These are phyloP conservation scores for Globisporangium middletonii DNA, from an alignment of 352 stramenopile species.

Conservation along the genomic window DNA sequence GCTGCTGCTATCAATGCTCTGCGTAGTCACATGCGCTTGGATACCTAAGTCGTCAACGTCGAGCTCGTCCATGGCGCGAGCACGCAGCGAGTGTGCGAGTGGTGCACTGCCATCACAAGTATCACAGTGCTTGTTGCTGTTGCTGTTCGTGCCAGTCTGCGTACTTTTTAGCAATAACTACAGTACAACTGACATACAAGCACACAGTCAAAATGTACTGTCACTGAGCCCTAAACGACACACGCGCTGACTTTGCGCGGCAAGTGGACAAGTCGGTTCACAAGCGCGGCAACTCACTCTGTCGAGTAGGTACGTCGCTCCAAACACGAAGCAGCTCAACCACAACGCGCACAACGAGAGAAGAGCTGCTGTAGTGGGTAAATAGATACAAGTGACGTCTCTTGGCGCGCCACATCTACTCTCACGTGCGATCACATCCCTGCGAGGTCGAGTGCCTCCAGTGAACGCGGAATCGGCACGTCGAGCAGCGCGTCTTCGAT, in stretches of 20 bases:
- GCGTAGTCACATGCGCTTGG: neutral
- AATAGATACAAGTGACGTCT: neutral
- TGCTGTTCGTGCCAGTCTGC: too few species aligned
- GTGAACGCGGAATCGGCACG: conserved; percentile 57
- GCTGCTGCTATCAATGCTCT: neutral
- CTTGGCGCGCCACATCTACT: too few species aligned
- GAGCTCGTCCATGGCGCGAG: neutral
- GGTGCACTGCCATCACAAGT: neutral
- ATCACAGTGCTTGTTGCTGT: too few species aligned
- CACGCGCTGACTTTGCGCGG: too few species aligned
- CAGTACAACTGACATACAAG: too few species aligned
- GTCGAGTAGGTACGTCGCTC: too few species aligned
- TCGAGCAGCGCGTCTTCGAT: conserved; percentile 64
- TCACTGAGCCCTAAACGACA: too few species aligned
- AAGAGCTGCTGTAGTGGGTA: neutral
- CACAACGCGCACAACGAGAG: neutral
- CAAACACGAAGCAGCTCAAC: neutral
- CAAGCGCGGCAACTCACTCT: too few species aligned
- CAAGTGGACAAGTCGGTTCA: too few species aligned
- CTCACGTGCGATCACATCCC: conserved; percentile 33
- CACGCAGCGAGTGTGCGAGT: neutral
- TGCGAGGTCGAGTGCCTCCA: conserved; percentile 75
- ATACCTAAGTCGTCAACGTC: neutral
- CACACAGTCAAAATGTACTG: too few species aligned
- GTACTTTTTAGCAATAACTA: too few species aligned